These are phyloP conservation scores for Sclerotinia minor DNA, from an alignment of 2,329 filamentous ascomycete species.

Conservation along the genomic window DNA sequence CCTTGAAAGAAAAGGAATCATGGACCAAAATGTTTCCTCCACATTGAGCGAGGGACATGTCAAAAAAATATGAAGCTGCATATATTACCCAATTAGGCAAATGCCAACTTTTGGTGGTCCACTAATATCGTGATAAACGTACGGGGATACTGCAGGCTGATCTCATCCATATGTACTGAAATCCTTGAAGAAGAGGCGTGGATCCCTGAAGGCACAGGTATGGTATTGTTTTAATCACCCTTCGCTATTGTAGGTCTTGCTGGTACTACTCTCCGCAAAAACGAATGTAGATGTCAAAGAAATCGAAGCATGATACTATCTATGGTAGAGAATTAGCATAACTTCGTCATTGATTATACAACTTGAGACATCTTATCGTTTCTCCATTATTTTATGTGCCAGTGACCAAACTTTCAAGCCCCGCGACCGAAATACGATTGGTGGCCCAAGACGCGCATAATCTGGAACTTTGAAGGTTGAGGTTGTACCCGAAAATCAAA, in stretches of 20 bases:
- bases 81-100: slow-evolving; percentile 20
- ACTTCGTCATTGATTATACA: slow-evolving; percentile 17
- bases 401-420: slow-evolving; percentile 12
- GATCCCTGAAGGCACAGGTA: slow-evolving; percentile 6
- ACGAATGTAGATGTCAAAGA: background rate
- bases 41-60: slow-evolving; percentile 19
- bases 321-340: background rate
- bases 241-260: background rate
- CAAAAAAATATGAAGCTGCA: slow-evolving; percentile 14
- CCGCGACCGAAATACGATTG: slow-evolving; percentile 11
- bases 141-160: slow-evolving; percentile 23
- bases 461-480: slow-evolving; percentile 18
- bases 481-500: slow-evolving; percentile 18
- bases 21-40: slow-evolving; percentile 1
- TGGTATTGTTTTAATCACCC: background rate
- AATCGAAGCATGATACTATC: background rate
- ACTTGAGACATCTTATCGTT: slow-evolving; percentile 15
- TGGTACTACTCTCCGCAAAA: background rate
- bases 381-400: slow-evolving; percentile 17
- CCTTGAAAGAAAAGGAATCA: background rate
- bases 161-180: slow-evolving; percentile 14
- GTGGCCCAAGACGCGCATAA: slow-evolving; percentile 19
- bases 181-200: slow-evolving; percentile 18
- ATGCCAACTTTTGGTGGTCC: slow-evolving; percentile 2
- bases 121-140: slow-evolving; percentile 18